Evolutionary conservation across 169 alveolate genomes (phyloP), one percentile per base, ranked within the genome.

Genomic region (Eimeria praecox): DNA sequence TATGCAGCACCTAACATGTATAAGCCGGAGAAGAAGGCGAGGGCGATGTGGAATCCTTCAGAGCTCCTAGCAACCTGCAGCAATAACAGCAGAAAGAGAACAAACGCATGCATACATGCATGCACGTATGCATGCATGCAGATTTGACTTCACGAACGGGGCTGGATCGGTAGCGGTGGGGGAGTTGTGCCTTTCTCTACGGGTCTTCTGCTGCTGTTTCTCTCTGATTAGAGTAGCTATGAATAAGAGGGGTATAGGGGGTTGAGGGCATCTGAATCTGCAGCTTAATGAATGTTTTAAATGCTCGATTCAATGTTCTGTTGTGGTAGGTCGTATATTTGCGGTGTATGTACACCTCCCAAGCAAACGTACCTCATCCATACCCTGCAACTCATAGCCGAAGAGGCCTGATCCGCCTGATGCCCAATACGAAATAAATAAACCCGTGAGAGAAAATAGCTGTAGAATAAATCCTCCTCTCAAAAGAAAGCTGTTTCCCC

Each of bases 1-100:
- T 97, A 96, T 59, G 97, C 94, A 40, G 99, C 97, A 44, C 99
- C 99, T 30, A 98, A 85, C 97, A 98, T 89, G 97, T 98, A 97
- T 20, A 98, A 93, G 90, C 98, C 98, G 16, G 98, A 82, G 96
- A 97, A 96, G 30, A 97, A 93, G 33, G 98, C 96, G 82, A 97
- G 95, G 83, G 97, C 95, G 52, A 94, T 87, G 62, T 98, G 97
- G 90, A 98, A 97, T 1, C 97, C 87, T 69, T 97, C 97, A 73
- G 98, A 98, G n/a, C 97, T 80, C 49, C 99, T 95, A 75, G 97
- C 97, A 38, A 33, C 95, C 95, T 91, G 49, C 46, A 56, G 66
- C 78, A 2, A 0, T 1, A 52, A 33, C 44, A 77, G 54, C 44
- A 38, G 52, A 33, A 77, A 77, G 42, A n/a, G 42, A 14, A 77